Base-by-base conservation (phyloP, 768 basidiomycete genomes). In the Flagelloscypha sp. region DNA sequence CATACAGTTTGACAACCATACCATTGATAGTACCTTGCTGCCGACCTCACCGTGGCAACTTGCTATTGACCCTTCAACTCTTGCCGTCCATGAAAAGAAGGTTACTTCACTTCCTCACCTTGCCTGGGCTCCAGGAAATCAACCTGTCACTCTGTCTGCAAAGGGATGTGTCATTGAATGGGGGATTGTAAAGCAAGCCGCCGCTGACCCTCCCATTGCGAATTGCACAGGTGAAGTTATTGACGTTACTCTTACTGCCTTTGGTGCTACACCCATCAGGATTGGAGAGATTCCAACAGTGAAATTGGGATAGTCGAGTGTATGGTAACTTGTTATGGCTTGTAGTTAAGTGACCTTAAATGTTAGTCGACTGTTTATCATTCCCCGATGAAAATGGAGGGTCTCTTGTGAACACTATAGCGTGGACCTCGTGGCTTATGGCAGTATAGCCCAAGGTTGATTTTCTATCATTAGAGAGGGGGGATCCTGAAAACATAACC, bases 271-370 rank as follows among this genome's bases (percentile, higher is more conserved):
- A 5, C 63, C 61, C 41, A 35, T 65, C 42, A 46, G 63, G 3
- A 46, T 66, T 18, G 62, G 65, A 17, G 65, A 66, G 33, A 56
- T 66, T 20, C 64, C 63, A 5, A 56, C 58, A 4, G 59, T 63
- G 57, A 17, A 33, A 18, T 7, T 11, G 7, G 15, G 11, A 37
- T 13, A 27, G 25, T 27, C 10, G 25, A n/a, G n/a, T n/a, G n/a
- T n/a, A n/a, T n/a, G n/a, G n/a, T n/a, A n/a, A n/a, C n/a, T n/a
- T n/a, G n/a, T n/a, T n/a, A n/a, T n/a, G n/a, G n/a, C n/a, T n/a
- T n/a, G n/a, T n/a, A n/a, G n/a, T n/a, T n/a, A n/a, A n/a, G n/a
- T n/a, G n/a, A n/a, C n/a, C n/a, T n/a, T n/a, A n/a, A n/a, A n/a
- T n/a, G n/a, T n/a, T n/a, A n/a, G n/a, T n/a, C n/a, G n/a, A n/a